A percentile compares a stretch with the other conserved stretches of the same genome.
Evolutionary conservation across 164 flowering plant species (phyloP).

Genomic region (Annona cherimola): DNA sequence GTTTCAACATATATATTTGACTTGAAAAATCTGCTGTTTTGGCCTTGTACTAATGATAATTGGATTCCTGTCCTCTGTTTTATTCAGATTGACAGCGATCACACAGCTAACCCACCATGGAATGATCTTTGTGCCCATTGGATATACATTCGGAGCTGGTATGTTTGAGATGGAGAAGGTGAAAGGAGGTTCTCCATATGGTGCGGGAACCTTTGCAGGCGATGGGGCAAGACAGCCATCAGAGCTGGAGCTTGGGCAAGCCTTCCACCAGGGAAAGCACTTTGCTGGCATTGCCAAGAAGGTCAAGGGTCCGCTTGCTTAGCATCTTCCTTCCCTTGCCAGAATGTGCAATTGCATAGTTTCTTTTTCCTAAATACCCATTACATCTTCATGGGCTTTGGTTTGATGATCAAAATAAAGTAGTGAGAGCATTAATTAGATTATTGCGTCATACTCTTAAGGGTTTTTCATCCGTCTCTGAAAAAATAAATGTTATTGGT

Average conservation of each 20-base stretch:
- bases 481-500: no score
- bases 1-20: no score
- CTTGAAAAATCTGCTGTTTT: no score
- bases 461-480: no score
- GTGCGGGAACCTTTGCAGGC: slow-evolving; percentile 85
- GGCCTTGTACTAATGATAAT: no score
- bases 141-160: slow-evolving; percentile 95
- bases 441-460: not conserved
- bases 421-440: not conserved
- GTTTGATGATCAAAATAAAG: slow-evolving; percentile 3
- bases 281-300: slow-evolving; percentile 69
- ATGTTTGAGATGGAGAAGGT: slow-evolving; percentile 89
- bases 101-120: slow-evolving; percentile 94
- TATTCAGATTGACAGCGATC: slow-evolving; percentile 73
- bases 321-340: not conserved
- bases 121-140: slow-evolving; percentile 88
- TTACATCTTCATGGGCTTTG: slow-evolving; percentile 8
- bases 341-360: slow-evolving; percentile 11
- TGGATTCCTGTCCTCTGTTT: not conserved
- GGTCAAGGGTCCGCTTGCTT: slow-evolving; percentile 55
- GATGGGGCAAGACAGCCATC: slow-evolving; percentile 84
- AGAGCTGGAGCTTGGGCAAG: slow-evolving; percentile 67
- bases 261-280: slow-evolving; percentile 80
- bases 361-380: slow-evolving; percentile 2
- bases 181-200: slow-evolving; percentile 92